Percentiles rank a stretch among this genome's conserved stretches.
Evolutionary conservation across 2,329 filamentous ascomycete genomes (phyloP).

Genomic region (Cercospora canescens): DNA sequence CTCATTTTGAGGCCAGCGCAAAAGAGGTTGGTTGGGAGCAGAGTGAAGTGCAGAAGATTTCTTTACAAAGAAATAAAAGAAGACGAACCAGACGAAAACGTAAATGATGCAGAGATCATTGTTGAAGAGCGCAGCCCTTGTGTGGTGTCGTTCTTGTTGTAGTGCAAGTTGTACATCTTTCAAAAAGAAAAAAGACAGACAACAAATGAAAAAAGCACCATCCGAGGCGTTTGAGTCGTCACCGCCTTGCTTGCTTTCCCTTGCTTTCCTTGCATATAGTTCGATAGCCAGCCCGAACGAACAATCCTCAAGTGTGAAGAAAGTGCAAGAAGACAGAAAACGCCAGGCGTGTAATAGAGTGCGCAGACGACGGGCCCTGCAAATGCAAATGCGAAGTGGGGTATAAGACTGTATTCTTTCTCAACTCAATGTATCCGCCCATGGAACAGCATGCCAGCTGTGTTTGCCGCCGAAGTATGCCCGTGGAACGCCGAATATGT

Average conservation of each 20-base stretch:
- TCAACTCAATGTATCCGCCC: not conserved
- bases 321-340: not conserved
- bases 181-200: not conserved
- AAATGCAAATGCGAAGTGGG: conserved; percentile 3
- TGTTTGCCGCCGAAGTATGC: conserved; percentile 2
- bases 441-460: conserved; percentile 16
- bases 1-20: not conserved
- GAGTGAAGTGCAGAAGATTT: not conserved
- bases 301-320: not conserved
- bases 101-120: not conserved
- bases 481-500: conserved; percentile 15
- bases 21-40: not conserved
- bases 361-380: not conserved
- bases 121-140: not conserved
- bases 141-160: not conserved
- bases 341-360: not conserved
- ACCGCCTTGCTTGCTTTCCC: not conserved
- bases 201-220: not conserved
- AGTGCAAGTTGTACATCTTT: not conserved
- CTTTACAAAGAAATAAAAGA: not conserved
- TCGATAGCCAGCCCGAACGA: not conserved
- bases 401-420: conserved; percentile 12
- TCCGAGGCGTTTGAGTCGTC: not conserved
- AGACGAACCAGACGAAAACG: not conserved
- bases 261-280: not conserved